Conservation (phyloP, 495 filamentous ascomycete genomes). For the Gamarada debralockiae region DNA sequence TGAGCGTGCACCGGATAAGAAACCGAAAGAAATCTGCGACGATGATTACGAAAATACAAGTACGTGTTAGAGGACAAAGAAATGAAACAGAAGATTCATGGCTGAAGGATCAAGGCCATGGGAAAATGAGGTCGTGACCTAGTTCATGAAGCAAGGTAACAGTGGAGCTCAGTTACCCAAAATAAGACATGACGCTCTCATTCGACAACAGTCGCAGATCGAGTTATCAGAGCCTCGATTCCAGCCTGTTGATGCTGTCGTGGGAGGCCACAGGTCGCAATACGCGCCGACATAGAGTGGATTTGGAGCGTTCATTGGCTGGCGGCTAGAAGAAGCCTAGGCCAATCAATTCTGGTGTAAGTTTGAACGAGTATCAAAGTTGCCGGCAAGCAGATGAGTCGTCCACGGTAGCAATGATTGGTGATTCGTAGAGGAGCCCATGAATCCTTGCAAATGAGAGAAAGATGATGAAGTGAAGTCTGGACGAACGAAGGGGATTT, state of each 20-base stretch:
- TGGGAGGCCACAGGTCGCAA: constrained; percentile 16
- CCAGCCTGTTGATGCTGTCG: constrained; percentile 6
- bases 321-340: constrained; percentile 10
- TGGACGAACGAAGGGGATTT: too few species aligned
- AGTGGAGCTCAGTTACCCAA: constrained; percentile 6
- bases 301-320: constrained; percentile 9
- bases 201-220: constrained; percentile 22
- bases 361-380: not conserved
- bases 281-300: constrained; percentile 16
- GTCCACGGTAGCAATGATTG: not conserved
- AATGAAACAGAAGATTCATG: constrained; percentile 25
- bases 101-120: constrained; percentile 8
- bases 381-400: not conserved
- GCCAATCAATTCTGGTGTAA: constrained; percentile 8
- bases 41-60: constrained; percentile 14
- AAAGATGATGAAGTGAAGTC: too few species aligned
- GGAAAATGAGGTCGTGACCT: constrained; percentile 13
- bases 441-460: too few species aligned
- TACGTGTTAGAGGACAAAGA: constrained; percentile 1
- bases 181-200: constrained; percentile 13
- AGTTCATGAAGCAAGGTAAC: not conserved
- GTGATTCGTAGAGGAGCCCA: not conserved
- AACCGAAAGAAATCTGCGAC: constrained; percentile 13
- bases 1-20: constrained; percentile 16
- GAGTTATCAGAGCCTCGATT: constrained; percentile 11